Percentiles rank a stretch among this genome's conserved stretches.
These are phyloP conservation scores for Cyclostephanos tholiformis DNA, from an alignment of 108 stramenopile genomes.

Conservation along the genomic window DNA sequence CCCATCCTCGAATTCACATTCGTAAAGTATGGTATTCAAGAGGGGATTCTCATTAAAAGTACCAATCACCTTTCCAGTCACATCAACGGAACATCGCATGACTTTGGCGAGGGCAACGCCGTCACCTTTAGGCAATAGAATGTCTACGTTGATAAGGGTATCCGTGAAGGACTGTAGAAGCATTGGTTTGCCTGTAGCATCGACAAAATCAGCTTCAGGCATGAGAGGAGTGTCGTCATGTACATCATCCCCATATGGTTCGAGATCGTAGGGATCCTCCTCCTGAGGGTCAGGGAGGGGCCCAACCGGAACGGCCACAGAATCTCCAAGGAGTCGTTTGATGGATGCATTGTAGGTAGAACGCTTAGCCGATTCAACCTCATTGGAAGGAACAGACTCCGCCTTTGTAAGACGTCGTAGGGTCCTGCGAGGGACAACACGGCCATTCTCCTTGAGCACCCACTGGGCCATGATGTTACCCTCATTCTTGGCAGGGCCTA, in stretches of 20 bases:
- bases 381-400: conserved; percentile 9
- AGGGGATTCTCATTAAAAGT: no score
- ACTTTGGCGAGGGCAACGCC: conserved; percentile 6
- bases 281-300: background rate
- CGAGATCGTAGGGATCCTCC: background rate
- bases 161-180: conserved; percentile 1
- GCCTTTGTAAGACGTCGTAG: conserved; percentile 14
- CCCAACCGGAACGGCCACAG: background rate
- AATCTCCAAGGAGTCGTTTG: background rate
- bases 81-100: background rate
- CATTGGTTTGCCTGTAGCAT: conserved; percentile 1
- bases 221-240: background rate
- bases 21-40: no score
- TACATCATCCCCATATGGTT: conserved; percentile 1
- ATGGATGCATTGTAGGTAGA: conserved; percentile 6
- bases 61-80: background rate
- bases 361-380: conserved; percentile 11
- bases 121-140: conserved; percentile 9
- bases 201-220: conserved; percentile 7
- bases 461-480: conserved; percentile 48
- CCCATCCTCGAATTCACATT: no score
- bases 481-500: conserved; percentile 38
- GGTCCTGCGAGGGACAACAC: conserved; percentile 35
- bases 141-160: background rate
- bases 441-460: conserved; percentile 37